Evolutionary conservation across 805 yeast species (phyloP), one percentile per base, ranked within the genome.

Genomic region (Wickerhamiella sergipiensis): DNA sequence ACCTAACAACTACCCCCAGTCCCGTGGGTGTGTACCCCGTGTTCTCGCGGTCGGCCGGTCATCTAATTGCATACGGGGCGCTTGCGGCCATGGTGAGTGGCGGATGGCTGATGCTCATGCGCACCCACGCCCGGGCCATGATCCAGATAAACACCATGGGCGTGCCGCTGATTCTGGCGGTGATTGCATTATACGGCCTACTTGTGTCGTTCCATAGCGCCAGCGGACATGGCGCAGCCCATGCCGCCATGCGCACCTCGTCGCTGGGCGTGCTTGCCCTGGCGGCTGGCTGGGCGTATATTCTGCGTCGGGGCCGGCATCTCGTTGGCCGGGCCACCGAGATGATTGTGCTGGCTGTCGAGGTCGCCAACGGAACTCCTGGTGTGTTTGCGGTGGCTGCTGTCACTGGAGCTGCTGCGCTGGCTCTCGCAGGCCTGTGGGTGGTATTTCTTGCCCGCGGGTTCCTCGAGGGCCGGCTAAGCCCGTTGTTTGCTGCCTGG

Each of bases 381-480:
- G 55, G 61, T 24, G 55, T 69, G 38, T 49, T 66, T 17, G 51
- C 51, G 9, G 56, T 70, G 17, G 58, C 68, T 13, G 51, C 60
- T 10, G 63, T 57, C 13, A 57, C 62, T 23, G 60, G 68, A 19
- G 46, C 52, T 5, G 52, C 58, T 10, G 64, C 69, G 46, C 42
- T 64, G 2, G 47, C 57, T n/a, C 58, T 65, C 21, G 64, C 72
- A 3, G 57, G 61, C 33, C 43, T 67, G 13, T 70, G 73, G 72
- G 55, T 66, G 15, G 54, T 47, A 48, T 70, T 63, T 61, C 60
- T 61, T 50, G 63, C 50, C 46, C 68, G 44, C 50, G 67, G 53
- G 53, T 67, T 59, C 48, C 61, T 52, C 50, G 60, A 55, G 56
- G 69, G 57, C 53, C 55, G 49, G 9, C 51, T 52, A 10, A 52